These are phyloP conservation scores for Leishmania braziliensis DNA, from an alignment of 208 protist species.

Conservation along the genomic window DNA sequence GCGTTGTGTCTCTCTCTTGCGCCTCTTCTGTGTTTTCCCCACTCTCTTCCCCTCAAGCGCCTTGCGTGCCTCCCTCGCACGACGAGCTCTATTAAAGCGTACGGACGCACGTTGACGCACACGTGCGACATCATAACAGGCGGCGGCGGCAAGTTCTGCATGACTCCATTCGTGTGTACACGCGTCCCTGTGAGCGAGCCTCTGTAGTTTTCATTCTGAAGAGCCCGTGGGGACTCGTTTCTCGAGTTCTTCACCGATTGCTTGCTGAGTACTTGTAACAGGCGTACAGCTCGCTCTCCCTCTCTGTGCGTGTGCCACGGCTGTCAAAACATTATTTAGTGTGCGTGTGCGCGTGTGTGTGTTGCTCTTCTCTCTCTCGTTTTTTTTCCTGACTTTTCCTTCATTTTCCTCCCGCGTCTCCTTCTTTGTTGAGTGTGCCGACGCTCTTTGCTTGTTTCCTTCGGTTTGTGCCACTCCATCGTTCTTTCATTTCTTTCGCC, in stretches of 20 bases:
- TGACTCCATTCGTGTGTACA: neutral
- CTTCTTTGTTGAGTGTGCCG: neutral
- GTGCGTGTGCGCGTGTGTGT: neutral
- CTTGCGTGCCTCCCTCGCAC: neutral
- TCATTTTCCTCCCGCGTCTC: neutral
- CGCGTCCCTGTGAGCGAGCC: neutral
- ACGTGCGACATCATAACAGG: neutral
- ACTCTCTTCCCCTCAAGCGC: neutral
- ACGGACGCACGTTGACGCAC: neutral
- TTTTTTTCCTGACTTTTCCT: neutral
- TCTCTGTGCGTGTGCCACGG: neutral
- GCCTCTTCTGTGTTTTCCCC: neutral
- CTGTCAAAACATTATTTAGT: neutral
- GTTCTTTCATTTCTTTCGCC: conserved; percentile 1
- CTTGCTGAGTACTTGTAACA: neutral
- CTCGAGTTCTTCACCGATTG: neutral
- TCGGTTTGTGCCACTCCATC: neutral
- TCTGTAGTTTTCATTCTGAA: neutral
- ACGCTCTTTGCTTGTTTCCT: conserved; percentile 3
- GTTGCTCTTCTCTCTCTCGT: neutral
- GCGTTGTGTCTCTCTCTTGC: neutral
- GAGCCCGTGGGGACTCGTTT: neutral
- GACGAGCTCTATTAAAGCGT: neutral
- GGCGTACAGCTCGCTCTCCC: neutral
- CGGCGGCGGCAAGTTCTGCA: neutral